Base-by-base conservation (phyloP, 2,329 filamentous ascomycete species). In the Magnaporthiopsis poae region DNA sequence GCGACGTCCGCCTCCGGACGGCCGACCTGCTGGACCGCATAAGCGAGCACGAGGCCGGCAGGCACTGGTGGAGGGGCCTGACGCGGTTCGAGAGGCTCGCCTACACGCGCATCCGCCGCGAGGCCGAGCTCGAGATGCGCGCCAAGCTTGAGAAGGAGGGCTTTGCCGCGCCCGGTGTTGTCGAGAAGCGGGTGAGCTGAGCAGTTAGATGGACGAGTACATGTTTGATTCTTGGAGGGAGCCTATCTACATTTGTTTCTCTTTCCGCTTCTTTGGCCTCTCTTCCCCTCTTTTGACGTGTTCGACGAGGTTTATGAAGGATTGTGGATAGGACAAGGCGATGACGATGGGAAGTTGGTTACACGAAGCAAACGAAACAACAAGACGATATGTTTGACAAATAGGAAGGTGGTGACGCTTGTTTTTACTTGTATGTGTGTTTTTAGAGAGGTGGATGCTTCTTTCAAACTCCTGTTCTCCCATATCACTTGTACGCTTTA, bases 11-110 rank as follows among this genome's bases (percentile, higher is more conserved):
- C 52, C 79, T 89, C 71, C 87, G 87, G 66, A 90, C 91, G 2
- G 89, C 91, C 0, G 90, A 90, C 68, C 79, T 99, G 52, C 77
- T 99, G 29, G 92, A 94, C 71, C 85, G 92, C 29, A 88, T 99
- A 66, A 86, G 88, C 70, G 88, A 89, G 67, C 94, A 99, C 77
- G 90, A 96, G 73, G 95, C 92, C 12, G 95, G 95, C 1, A 85
- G 92, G 73, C 92, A 98, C 77, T 98, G 95, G 84, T 99, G 94
- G 91, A 87, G 84, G 70, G 86, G 87, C 36, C 80, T 99, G 63
- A 95, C 92, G 67, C 84, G 91, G 61, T 99, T 97, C 74, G 89
- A 93, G 71, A 96, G 94, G 78, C 78, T 96, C 69, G 94, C 90
- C 3, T 96, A 90, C 73, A 88, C 90, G 70, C 85, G 94, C 63